Percentiles rank a stretch among this genome's conserved stretches.
Evolutionary conservation across 2,329 filamentous ascomycete genomes (phyloP).

Genomic region (Cercospora zeae-maydis): DNA sequence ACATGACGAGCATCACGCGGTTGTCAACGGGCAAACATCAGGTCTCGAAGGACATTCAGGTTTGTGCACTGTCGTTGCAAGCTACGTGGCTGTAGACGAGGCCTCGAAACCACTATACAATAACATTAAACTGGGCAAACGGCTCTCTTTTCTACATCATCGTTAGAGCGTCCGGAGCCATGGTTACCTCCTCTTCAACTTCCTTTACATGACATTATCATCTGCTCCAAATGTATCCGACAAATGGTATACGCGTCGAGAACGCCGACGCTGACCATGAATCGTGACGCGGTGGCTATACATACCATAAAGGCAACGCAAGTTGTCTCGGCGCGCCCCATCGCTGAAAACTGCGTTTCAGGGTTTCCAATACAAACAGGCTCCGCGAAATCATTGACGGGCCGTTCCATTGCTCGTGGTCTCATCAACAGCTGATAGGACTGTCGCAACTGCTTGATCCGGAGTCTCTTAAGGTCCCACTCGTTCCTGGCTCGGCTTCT

Average conservation of each 20-base stretch:
- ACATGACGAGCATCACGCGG: neutral
- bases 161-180: neutral
- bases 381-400: neutral
- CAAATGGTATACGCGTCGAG: neutral
- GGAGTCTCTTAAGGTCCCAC: conserved; percentile 7
- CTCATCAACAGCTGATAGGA: neutral
- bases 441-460: conserved; percentile 6
- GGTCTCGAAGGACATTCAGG: neutral
- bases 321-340: neutral
- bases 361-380: neutral
- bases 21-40: neutral
- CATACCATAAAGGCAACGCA: neutral
- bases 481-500: neutral
- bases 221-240: conserved; percentile 5
- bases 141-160: neutral
- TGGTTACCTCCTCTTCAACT: neutral
- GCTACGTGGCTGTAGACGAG: neutral
- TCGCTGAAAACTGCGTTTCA: neutral
- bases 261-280: conserved; percentile 7
- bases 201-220: conserved; percentile 5
- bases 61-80: neutral
- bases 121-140: neutral
- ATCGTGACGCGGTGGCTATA: conserved; percentile 8
- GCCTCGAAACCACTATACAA: conserved; percentile 1
- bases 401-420: neutral